Conservation (phyloP, 768 basidiomycete species). For the Gymnopilus dilepis region DNA sequence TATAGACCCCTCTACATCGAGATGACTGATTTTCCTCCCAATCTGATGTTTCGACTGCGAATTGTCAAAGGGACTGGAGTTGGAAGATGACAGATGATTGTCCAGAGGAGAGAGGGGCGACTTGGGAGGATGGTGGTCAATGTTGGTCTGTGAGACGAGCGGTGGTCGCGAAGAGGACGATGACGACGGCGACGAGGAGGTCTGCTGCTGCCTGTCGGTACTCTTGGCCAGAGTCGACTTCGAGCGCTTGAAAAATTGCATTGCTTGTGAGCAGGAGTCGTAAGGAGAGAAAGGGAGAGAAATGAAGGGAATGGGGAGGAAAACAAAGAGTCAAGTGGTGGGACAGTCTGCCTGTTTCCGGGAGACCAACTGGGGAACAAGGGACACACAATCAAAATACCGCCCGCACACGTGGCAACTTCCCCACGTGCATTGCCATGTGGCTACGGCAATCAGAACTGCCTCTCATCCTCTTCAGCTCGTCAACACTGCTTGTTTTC, state of each 20-base stretch:
- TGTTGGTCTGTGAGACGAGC: constrained; percentile 21
- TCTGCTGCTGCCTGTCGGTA: constrained; percentile 8
- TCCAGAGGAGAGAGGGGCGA: constrained; percentile 6
- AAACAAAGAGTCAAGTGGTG: constrained; percentile 15
- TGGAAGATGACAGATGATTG: constrained; percentile 13
- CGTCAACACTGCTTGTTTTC: neutral
- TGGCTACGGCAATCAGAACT: constrained; percentile 32
- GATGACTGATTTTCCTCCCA: constrained; percentile 26
- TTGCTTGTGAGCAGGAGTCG: constrained; percentile 1
- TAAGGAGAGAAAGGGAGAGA: constrained; percentile 11
- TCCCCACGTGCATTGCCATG: constrained; percentile 34
- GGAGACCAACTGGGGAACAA: constrained; percentile 35
- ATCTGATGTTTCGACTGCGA: constrained; percentile 13
- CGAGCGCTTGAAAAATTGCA: constrained; percentile 31
- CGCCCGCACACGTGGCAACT: constrained; percentile 32
- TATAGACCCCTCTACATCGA: constrained; percentile 21
- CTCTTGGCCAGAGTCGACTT: constrained; percentile 24
- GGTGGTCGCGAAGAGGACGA: constrained; percentile 23
- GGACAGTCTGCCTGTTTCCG: constrained; percentile 20
- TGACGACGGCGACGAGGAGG: constrained; percentile 18
- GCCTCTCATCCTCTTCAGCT: neutral
- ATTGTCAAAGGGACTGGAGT: neutral
- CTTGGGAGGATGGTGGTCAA: constrained; percentile 10
- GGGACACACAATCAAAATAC: constrained; percentile 30
- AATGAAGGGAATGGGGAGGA: constrained; percentile 14